A percentile compares a stretch with the other conserved stretches of the same genome.
Evolutionary conservation across 192 early-diverging fungal genomes (phyloP).

Genomic region (Geranomyces variabilis): DNA sequence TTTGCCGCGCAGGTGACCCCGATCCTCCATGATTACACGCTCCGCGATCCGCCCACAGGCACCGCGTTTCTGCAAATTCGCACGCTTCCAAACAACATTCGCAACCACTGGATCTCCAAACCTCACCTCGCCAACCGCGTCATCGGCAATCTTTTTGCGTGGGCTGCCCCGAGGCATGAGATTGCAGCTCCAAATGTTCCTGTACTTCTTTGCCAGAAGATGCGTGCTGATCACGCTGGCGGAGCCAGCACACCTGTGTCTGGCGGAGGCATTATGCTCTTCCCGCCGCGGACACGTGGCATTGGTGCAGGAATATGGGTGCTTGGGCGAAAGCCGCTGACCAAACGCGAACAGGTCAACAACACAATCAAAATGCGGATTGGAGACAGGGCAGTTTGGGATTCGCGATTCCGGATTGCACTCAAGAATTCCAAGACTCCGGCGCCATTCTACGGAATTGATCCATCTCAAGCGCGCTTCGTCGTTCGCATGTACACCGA

Average conservation of each 20-base stretch:
- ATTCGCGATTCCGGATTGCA: constrained; percentile 18
- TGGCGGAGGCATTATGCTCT: constrained; percentile 12
- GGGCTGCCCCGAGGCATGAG: background rate
- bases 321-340: constrained; percentile 4
- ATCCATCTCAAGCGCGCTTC: background rate
- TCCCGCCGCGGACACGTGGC: background rate
- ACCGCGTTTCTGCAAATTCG: constrained; percentile 31
- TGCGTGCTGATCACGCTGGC: constrained; percentile 1
- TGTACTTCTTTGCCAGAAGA: background rate
- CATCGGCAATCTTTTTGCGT: background rate
- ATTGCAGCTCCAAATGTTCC: background rate
- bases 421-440: background rate
- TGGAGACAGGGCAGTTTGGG: constrained; percentile 30
- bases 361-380: constrained; percentile 1
- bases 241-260: background rate
- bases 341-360: background rate
- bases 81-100: background rate
- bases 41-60: constrained; percentile 30
- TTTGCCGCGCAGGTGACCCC: constrained; percentile 8
- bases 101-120: constrained; percentile 25
- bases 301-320: constrained; percentile 31
- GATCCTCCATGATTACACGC: constrained; percentile 14
- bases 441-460: constrained; percentile 14
- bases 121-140: constrained; percentile 27
- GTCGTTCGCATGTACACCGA: constrained; percentile 25